Base-by-base conservation (phyloP, 768 basidiomycete species). In the Sistotremastrum niveocremeum region DNA sequence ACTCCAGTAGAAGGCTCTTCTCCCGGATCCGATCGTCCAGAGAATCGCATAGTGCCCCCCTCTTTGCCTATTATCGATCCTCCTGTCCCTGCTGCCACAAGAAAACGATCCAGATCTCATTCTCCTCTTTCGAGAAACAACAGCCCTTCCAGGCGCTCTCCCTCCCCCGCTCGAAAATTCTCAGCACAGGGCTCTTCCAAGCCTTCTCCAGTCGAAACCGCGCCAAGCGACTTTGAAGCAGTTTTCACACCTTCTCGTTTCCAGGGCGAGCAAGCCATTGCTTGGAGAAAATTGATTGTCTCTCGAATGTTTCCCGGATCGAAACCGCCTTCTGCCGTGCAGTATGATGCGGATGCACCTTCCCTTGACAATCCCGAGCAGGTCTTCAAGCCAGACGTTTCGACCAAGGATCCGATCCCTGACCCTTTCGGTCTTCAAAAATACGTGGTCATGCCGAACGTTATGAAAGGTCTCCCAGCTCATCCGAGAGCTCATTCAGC, bases 301-400 rank as follows among this genome's bases (percentile, higher is more conserved):
- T 58, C 67, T 29, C 58, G 62, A n/a, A 84, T 84, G 78, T 84
- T 85, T 54, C 75, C 77, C 34, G 66, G 59, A 5, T 65, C 69
- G 28, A 47, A 37, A 20, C 28, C 12, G 42, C 50, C 41, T 47
- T 59, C 52, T 48, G 41, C 42, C 46, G 56, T 53, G 4, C 48
- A 46, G 46, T 39, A 37, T 32, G 40, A 37, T 7, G 6, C 39
- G 30, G 46, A 38, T 39, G 45, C 34, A 33, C 11, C 45, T 12
- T 29, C 31, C 40, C 39, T 42, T 6, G 47, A 37, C 28, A 41
- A 47, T 37, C 38, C 45, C 44, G 34, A 54, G 12, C 37, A 29
- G 35, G 34, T 32, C 20, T 30, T 28, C 11, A 33, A 34, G 9
- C 9, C 28, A 55, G 46, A 34, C 48, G 9, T 37, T 40, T 9